Evolutionary conservation across 2,329 filamentous ascomycete species (phyloP).

Genomic region (Stagonosporopsis cucurbitacearum): DNA sequence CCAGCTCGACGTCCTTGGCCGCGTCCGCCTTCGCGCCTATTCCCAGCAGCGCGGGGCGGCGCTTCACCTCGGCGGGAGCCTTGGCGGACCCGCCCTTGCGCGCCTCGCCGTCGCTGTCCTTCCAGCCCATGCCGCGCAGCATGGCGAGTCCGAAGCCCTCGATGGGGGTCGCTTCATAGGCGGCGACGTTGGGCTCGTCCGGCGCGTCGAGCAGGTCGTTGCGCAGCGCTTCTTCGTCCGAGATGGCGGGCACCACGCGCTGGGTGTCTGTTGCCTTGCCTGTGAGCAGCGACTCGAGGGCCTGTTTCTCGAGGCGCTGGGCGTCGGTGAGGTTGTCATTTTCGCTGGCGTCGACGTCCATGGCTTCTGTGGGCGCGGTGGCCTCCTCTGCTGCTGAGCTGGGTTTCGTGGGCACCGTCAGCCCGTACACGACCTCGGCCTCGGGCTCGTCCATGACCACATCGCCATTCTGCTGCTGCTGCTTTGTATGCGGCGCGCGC

Average conservation of each 20-base stretch:
- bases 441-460: slow-evolving; percentile 47
- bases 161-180: slow-evolving; percentile 88
- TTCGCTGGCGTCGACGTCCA: slow-evolving; percentile 39
- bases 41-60: slow-evolving; percentile 80
- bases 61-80: slow-evolving; percentile 70
- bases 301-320: slow-evolving; percentile 59
- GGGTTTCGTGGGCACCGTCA: slow-evolving; percentile 56
- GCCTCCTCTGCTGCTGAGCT: slow-evolving; percentile 18
- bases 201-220: slow-evolving; percentile 75
- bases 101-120: slow-evolving; percentile 66
- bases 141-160: slow-evolving; percentile 94
- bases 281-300: slow-evolving; percentile 54
- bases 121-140: slow-evolving; percentile 94
- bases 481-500: slow-evolving; percentile 62
- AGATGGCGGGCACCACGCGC: slow-evolving; percentile 50
- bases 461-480: slow-evolving; percentile 38
- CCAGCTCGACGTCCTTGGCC: slow-evolving; percentile 69
- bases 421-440: slow-evolving; percentile 55
- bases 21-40: slow-evolving; percentile 84
- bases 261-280: slow-evolving; percentile 48
- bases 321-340: slow-evolving; percentile 41
- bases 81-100: slow-evolving; percentile 45
- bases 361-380: slow-evolving; percentile 23
- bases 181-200: slow-evolving; percentile 76
- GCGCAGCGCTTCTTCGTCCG: slow-evolving; percentile 71